Base-by-base conservation (phyloP, 495 filamentous ascomycete genomes). In the Thermothielavioides terrestris region DNA sequence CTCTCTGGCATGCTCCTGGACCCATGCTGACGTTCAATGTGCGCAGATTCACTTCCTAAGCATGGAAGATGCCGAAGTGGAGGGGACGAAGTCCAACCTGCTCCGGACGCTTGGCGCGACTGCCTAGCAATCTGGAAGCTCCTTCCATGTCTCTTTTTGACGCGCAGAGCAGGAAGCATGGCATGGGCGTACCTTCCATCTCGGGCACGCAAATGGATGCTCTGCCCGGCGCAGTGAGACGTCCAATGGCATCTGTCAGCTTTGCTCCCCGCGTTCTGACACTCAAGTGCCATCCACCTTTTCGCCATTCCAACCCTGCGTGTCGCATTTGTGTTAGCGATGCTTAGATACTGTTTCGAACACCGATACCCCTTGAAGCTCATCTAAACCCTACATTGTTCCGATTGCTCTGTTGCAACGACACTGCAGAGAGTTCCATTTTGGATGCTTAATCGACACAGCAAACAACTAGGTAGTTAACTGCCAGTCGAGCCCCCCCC, bases 21-120 rank as follows among this genome's bases (percentile, higher is more conserved):
- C n/a, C n/a, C n/a, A n/a, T 48, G 21, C 59, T 68, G 48, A 70
- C 47, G 12, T n/a, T n/a, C n/a, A 9, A 8, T 32, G 14, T 20
- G 20, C 27, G 52, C 54, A 88, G 84, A 86, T 88, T 38, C 79
- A 78, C 22, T 89, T 89, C 58, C 68, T 82, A 20, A 77, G 75
- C 26, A 66, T 87, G 66, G 82, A 85, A 36, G 70, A 78, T 7
- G 65, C 73, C n/a, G 75, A 80, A 14, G 54, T 85, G 31, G 69
- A 68, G 18, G 72, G 70, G 4, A 63, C 82, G 31, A 86, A 81
- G 58, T 76, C 82, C 36, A 81, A 76, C 49, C 74, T 86, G 27
- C 63, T 74, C 42, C 71, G 76, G 39, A 77, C 75, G 43, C 53
- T 78, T 42, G 73, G 76, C 40, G 56, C 50, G 1, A 23, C 53